These are phyloP conservation scores for Botrytis pseudocinerea DNA, from an alignment of 2,329 filamentous ascomycete genomes.

Conservation along the genomic window DNA sequence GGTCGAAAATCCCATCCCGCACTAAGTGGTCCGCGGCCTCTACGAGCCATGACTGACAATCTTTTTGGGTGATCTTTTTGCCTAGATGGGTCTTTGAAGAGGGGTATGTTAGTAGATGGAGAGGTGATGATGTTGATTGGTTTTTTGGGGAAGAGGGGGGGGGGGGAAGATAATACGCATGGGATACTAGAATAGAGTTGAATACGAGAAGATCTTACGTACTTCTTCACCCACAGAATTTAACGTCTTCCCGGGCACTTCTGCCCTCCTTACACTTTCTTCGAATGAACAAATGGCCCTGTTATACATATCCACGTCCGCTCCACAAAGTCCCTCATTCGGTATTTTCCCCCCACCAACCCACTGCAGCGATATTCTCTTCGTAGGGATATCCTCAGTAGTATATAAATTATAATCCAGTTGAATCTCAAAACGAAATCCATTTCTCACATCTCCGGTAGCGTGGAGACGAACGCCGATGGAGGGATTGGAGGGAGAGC, in stretches of 20 bases:
- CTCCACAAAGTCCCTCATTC: rapidly evolving
- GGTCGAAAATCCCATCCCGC: not conserved
- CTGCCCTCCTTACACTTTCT: not conserved
- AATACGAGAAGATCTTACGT: not conserved
- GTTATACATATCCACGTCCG: not conserved
- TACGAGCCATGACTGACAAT: not conserved
- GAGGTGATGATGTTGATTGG: too few species aligned
- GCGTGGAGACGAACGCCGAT: not conserved
- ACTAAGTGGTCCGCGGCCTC: not conserved
- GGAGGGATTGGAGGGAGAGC: too few species aligned
- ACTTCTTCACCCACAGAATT: not conserved
- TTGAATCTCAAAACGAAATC: not conserved
- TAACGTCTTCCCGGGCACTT: not conserved
- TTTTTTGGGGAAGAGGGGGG: not conserved
- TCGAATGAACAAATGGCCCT: not conserved
- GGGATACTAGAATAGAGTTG: not conserved
- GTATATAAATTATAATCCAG: not conserved
- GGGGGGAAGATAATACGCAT: not conserved
- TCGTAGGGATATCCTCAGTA: not conserved
- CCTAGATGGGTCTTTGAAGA: not conserved
- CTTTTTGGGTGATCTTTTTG: not conserved
- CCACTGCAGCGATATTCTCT: not conserved
- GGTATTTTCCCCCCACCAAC: not conserved
- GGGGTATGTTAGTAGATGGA: not conserved
- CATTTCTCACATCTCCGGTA: not conserved